These are phyloP conservation scores for Paramyrothecium sp. DNA, from an alignment of 2,329 filamentous ascomycete genomes.

Conservation along the genomic window DNA sequence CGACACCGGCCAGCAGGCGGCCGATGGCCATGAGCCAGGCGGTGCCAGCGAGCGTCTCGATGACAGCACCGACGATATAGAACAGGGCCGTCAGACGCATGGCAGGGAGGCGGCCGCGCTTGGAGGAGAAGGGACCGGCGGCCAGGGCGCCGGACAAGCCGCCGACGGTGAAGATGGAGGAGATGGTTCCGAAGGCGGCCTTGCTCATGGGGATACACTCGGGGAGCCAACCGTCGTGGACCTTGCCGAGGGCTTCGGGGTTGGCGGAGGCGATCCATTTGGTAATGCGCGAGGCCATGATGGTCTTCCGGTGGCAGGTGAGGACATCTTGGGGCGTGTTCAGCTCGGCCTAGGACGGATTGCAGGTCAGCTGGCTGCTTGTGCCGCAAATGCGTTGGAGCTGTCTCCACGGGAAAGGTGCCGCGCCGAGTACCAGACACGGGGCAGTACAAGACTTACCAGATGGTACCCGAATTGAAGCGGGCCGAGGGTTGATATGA, in stretches of 20 bases:
- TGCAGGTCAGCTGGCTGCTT: not conserved
- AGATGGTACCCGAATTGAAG: conserved; percentile 94
- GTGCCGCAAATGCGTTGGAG: not conserved
- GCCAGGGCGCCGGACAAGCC: conserved; percentile 80
- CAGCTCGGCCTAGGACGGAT: conserved; percentile 66
- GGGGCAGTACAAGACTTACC: conserved; percentile 42
- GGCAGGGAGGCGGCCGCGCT: conserved; percentile 69
- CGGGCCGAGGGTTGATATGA: conserved; percentile 78
- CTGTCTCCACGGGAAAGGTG: not conserved
- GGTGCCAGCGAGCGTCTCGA: conserved; percentile 70
- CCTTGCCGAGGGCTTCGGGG: conserved; percentile 15
- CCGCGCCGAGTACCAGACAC: too few relatives aligned
- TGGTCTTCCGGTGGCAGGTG: conserved; percentile 67
- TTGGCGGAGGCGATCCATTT: conserved; percentile 23
- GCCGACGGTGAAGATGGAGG: conserved; percentile 87
- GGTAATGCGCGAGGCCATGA: conserved; percentile 26
- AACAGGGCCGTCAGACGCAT: conserved; percentile 78
- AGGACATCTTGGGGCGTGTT: conserved; percentile 95
- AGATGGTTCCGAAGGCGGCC: conserved; percentile 79
- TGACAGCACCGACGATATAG: conserved; percentile 71
- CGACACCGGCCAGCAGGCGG: conserved; percentile 76
- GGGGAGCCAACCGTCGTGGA: conserved; percentile 43
- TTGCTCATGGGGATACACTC: conserved; percentile 89
- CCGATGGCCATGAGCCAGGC: conserved; percentile 70
- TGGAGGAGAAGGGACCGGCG: conserved; percentile 76